Conservation (phyloP, 108 stramenopile species). For the Asterionellopsis glacialis region DNA sequence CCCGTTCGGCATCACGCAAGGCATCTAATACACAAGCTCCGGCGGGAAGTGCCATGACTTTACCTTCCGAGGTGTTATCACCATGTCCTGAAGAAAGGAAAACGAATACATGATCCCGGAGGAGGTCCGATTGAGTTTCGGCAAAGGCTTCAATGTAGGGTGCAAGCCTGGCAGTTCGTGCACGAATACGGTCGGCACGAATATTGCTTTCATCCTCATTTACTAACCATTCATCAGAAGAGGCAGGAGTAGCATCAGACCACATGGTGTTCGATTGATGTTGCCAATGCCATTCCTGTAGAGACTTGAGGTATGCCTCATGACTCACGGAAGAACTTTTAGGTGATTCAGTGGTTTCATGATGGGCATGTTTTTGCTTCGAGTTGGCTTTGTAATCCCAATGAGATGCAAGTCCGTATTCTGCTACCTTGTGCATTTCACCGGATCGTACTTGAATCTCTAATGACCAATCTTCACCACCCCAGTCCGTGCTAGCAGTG, state of each 20-base stretch:
- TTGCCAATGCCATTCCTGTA: conserved; percentile 63
- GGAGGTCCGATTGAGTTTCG: conserved; percentile 60
- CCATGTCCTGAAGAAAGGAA: conserved; percentile 38
- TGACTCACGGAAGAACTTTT: background rate
- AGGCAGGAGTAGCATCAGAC: conserved; percentile 5
- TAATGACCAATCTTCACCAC: conserved; percentile 57
- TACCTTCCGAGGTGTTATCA: conserved; percentile 26
- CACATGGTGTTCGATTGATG: conserved; percentile 21
- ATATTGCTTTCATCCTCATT: conserved; percentile 30
- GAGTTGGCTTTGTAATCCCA: conserved; percentile 68
- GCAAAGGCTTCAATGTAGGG: conserved; percentile 76
- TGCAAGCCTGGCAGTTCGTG: conserved; percentile 55
- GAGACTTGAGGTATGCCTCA: conserved; percentile 44
- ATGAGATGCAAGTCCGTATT: conserved; percentile 83
- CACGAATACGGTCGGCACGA: conserved; percentile 60
- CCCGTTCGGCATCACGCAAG: conserved; percentile 47
- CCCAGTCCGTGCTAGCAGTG: conserved; percentile 53
- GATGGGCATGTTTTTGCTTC: background rate
- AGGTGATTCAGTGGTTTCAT: background rate
- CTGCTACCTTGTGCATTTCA: conserved; percentile 87
- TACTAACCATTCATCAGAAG: conserved; percentile 17
- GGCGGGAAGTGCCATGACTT: conserved; percentile 61
- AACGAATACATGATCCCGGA: conserved; percentile 68
- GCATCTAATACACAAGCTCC: conserved; percentile 78
- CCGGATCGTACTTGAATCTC: conserved; percentile 83